Evolutionary conservation across 1,139 yeast genomes (phyloP).

Genomic region (Geotrichum restrictum): DNA sequence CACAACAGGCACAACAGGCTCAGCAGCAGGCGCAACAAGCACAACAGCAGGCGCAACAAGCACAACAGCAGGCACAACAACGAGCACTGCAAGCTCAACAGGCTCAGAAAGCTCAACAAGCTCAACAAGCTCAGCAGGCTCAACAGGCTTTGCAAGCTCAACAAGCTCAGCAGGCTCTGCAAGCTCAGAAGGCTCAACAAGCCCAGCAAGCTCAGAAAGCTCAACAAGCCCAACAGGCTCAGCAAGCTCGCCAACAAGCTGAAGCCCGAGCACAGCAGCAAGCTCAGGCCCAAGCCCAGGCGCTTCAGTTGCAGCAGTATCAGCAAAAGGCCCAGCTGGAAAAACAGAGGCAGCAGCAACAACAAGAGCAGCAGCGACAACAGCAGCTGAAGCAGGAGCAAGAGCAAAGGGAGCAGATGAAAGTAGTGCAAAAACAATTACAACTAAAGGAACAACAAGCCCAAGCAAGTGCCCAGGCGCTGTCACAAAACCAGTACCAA

Average conservation of each 20-base stretch:
- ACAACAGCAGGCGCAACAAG: slow-evolving; percentile 7
- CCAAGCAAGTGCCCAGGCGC: slow-evolving; percentile 49
- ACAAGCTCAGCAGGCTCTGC: too few relatives aligned
- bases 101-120: too few relatives aligned
- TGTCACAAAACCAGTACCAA: slow-evolving; percentile 28
- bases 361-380: neutral
- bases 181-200: too few relatives aligned
- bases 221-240: too few relatives aligned
- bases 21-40: neutral
- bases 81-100: neutral
- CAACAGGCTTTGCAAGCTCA: too few relatives aligned
- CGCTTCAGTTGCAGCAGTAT: slow-evolving; percentile 3
- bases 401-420: slow-evolving; percentile 5
- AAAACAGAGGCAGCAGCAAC: slow-evolving; percentile 10
- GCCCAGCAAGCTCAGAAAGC: too few relatives aligned
- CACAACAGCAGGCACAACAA: slow-evolving; percentile 7
- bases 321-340: neutral
- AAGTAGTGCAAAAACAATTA: neutral
- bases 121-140: too few relatives aligned
- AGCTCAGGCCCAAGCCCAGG: neutral
- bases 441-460: slow-evolving; percentile 44
- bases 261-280: neutral
- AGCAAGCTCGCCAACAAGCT: too few relatives aligned
- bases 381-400: slow-evolving; percentile 3
- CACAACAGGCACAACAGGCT: slow-evolving; percentile 1